Evolutionary conservation across 2,329 filamentous ascomycete genomes (phyloP).

Genomic region (Cladophialophora carrionii): DNA sequence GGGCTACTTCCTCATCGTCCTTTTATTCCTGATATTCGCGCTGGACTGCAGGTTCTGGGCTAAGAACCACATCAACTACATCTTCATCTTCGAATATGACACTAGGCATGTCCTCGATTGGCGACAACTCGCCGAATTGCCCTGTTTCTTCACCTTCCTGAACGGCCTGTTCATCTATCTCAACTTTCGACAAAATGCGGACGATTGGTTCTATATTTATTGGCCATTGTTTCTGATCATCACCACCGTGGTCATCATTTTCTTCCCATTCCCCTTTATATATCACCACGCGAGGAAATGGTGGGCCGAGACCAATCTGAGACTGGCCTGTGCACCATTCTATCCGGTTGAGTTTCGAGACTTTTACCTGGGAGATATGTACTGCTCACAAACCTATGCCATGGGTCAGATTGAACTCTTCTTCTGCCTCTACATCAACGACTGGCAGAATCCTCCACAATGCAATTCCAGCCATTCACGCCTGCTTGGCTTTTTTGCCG

Average conservation of each 20-base stretch:
- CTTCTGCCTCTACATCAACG: conserved; percentile 85
- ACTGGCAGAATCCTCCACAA: conserved; percentile 71
- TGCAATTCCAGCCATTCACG: conserved; percentile 88
- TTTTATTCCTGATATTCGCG: conserved; percentile 82
- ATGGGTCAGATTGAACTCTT: conserved; percentile 89
- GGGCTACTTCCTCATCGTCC: conserved; percentile 83
- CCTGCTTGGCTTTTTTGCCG: conserved; percentile 79
- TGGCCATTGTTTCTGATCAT: conserved; percentile 81
- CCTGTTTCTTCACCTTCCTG: conserved; percentile 77
- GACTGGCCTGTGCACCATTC: conserved; percentile 78
- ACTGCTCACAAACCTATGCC: conserved; percentile 90
- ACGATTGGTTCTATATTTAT: conserved; percentile 73
- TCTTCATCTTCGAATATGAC: conserved; percentile 96
- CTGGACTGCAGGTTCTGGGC: conserved; percentile 83
- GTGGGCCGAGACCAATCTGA: conserved; percentile 89
- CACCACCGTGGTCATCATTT: conserved; percentile 68
- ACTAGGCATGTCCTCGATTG: conserved; percentile 83
- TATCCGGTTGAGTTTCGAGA: conserved; percentile 96
- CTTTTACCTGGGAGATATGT: conserved; percentile 97
- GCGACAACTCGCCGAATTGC: conserved; percentile 83
- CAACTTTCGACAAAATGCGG: conserved; percentile 75
- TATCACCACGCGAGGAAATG: conserved; percentile 79
- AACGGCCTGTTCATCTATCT: conserved; percentile 81
- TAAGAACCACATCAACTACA: conserved; percentile 86
- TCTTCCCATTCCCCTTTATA: conserved; percentile 73